A percentile compares a stretch with the other conserved stretches of the same genome.
Conservation (phyloP, 345 rosid species). For the Dovyalis caffra region DNA sequence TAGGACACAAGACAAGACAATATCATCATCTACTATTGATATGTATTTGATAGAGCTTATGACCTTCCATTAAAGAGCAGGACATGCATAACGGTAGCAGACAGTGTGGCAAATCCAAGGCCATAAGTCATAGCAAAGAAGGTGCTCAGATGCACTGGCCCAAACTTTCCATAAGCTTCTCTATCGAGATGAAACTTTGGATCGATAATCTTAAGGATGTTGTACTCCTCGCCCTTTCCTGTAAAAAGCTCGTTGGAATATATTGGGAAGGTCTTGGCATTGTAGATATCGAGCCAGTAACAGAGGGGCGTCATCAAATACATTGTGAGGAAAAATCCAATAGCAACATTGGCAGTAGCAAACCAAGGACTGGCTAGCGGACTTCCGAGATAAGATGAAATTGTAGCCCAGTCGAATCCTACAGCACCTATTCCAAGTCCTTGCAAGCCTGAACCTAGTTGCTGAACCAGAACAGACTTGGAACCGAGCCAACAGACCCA, state of each 20-base stretch:
- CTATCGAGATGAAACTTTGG: slow-evolving; percentile 48
- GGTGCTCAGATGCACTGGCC: slow-evolving; percentile 60
- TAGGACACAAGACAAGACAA: slow-evolving; percentile 52
- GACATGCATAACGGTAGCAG: slow-evolving; percentile 68
- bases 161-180: slow-evolving; percentile 42
- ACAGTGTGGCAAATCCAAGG: slow-evolving; percentile 69
- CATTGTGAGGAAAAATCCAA: slow-evolving; percentile 58
- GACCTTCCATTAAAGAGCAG: slow-evolving; percentile 45
- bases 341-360: slow-evolving; percentile 62
- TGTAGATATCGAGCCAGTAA: slow-evolving; percentile 62
- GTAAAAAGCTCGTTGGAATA: slow-evolving; percentile 52
- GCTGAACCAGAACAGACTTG: slow-evolving; percentile 57
- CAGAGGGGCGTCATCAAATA: slow-evolving; percentile 57
- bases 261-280: slow-evolving; percentile 70
- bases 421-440: too few relatives aligned
- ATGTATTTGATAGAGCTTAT: slow-evolving; percentile 21
- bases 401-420: slow-evolving; percentile 86
- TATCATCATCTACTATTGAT: slow-evolving; percentile 85
- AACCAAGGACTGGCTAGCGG: slow-evolving; percentile 87
- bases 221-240: slow-evolving; percentile 48
- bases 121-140: slow-evolving; percentile 66
- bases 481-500: slow-evolving; percentile 85
- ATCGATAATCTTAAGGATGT: slow-evolving; percentile 52
- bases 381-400: slow-evolving; percentile 67
- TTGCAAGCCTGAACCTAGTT: slow-evolving; percentile 65